These are phyloP conservation scores for Brassica balearica DNA, from an alignment of 441 rosid genomes.

Conservation along the genomic window DNA sequence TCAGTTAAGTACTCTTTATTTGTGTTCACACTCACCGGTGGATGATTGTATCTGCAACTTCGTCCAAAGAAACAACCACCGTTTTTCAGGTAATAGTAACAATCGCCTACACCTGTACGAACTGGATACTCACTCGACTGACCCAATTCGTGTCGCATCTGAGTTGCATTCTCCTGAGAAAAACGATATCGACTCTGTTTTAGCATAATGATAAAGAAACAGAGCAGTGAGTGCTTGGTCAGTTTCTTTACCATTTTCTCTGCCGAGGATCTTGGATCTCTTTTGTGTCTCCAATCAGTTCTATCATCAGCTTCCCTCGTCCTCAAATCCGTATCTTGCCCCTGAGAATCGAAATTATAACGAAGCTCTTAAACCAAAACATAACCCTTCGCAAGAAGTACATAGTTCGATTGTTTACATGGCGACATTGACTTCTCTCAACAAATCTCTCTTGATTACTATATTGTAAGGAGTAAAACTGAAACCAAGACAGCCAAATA, in stretches of 20 bases:
- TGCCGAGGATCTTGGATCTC: not conserved
- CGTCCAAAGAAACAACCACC: not conserved
- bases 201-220: not conserved
- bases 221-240: constrained; percentile 1
- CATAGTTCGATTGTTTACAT: not conserved
- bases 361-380: not conserved
- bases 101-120: not conserved
- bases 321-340: not conserved
- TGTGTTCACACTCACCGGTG: constrained; percentile 6
- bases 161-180: constrained; percentile 8
- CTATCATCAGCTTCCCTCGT: not conserved
- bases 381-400: not conserved
- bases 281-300: not conserved
- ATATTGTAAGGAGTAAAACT: not conserved
- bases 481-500: not conserved
- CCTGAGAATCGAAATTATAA: not conserved
- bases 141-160: not conserved
- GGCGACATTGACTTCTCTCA: constrained; percentile 11
- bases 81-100: not conserved
- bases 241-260: constrained; percentile 16
- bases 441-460: not conserved
- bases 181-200: not conserved
- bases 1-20: not conserved
- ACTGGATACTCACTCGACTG: not conserved
- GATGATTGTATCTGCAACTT: not conserved